These are phyloP conservation scores for Aethionema arabicum DNA, from an alignment of 345 rosid species.

Conservation along the genomic window DNA sequence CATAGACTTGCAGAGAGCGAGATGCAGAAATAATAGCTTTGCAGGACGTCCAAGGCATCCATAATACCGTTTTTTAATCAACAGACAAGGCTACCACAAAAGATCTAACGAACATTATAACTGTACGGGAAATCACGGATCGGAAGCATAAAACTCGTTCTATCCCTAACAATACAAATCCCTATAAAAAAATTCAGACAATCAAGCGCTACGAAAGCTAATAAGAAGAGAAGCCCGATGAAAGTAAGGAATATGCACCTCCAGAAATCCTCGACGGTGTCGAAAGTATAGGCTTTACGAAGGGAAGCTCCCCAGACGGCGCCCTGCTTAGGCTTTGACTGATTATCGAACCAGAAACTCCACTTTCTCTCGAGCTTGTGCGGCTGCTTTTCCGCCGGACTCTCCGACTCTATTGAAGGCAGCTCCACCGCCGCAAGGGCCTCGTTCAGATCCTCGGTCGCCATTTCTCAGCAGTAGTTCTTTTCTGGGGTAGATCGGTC, in stretches of 20 bases:
- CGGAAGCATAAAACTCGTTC: background rate
- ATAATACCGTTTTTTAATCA: background rate
- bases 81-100: background rate
- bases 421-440: slow-evolving; percentile 29
- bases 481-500: background rate
- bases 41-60: background rate
- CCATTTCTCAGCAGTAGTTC: slow-evolving; percentile 39
- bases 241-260: slow-evolving; percentile 43
- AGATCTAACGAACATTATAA: background rate
- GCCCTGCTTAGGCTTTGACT: slow-evolving; percentile 76
- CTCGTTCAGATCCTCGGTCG: slow-evolving; percentile 49
- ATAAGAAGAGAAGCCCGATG: background rate
- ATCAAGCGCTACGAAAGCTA: background rate
- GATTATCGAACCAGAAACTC: slow-evolving; percentile 90
- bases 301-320: slow-evolving; percentile 83
- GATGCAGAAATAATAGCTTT: background rate
- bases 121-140: slow-evolving; percentile 9
- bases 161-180: background rate
- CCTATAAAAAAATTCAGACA: background rate
- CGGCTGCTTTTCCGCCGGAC: slow-evolving; percentile 38
- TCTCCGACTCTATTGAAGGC: slow-evolving; percentile 27
- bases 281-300: slow-evolving; percentile 75
- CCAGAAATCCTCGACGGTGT: slow-evolving; percentile 97
- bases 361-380: slow-evolving; percentile 84
- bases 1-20: background rate